phyloP scores from a whole-genome alignment of 805 yeast species.

The Suhomyces sp. region DNA sequence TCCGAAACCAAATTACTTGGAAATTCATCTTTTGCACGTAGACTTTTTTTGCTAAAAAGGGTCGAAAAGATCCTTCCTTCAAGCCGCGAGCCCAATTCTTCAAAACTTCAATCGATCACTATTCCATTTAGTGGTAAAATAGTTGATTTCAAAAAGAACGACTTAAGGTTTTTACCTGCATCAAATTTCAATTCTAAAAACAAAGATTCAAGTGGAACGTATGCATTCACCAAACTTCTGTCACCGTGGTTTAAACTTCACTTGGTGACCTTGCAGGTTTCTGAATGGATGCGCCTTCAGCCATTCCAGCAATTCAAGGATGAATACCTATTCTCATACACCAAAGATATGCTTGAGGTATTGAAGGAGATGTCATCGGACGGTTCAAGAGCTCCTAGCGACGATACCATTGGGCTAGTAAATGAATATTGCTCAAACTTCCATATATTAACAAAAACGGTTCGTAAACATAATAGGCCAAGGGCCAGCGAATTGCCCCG shows the following conservation, averaged over 20 bases:
- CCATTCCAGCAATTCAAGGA: conserved; percentile 33
- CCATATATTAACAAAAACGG: conserved; percentile 17
- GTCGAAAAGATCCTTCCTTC: conserved; percentile 1
- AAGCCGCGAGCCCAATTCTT: neutral
- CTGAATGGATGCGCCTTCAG: conserved; percentile 36
- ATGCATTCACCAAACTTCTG: conserved; percentile 12
- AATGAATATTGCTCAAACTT: conserved; percentile 18
- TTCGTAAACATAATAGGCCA: conserved; percentile 7
- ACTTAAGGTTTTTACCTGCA: conserved; percentile 27
- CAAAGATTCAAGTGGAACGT: conserved; percentile 1
- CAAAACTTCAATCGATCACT: conserved; percentile 6
- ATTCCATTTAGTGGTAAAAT: conserved; percentile 25
- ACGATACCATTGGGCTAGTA: conserved; percentile 17
- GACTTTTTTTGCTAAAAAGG: conserved; percentile 5
- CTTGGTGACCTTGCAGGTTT: conserved; percentile 25
- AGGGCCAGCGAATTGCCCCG: neutral
- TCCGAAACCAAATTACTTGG: neutral
- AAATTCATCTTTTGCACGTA: conserved; percentile 1
- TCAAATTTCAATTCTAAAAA: neutral
- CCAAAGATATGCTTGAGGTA: conserved; percentile 14
- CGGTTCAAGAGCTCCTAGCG: neutral
- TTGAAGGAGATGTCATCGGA: conserved; percentile 10
- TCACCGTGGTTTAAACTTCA: conserved; percentile 17
- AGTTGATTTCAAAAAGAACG: conserved; percentile 35
- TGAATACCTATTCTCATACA: conserved; percentile 17